phyloP scores from a whole-genome alignment of 2,329 filamentous ascomycete species.

The Phialophora chinensis region DNA sequence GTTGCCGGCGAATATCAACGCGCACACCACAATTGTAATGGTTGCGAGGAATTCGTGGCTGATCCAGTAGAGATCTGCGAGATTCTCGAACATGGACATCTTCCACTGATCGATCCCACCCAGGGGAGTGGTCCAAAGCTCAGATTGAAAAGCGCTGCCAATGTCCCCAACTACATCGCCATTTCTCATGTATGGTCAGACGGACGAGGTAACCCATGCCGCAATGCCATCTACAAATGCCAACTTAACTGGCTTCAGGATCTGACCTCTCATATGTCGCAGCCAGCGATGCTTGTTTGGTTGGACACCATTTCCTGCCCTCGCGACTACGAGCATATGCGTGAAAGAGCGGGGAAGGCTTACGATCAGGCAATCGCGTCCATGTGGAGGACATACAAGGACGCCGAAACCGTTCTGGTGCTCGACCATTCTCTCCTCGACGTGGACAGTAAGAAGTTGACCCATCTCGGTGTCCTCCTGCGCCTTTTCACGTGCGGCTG shows the following conservation, averaged over 20 bases:
- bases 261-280: not conserved
- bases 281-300: not conserved
- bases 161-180: slow-evolving; percentile 3
- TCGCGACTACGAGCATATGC: slow-evolving; percentile 10
- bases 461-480: not conserved
- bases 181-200: slow-evolving; percentile 21
- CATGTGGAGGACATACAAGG: slow-evolving; percentile 9
- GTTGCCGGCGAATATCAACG: slow-evolving; percentile 1
- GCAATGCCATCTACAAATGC: slow-evolving; percentile 13
- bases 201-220: slow-evolving; percentile 11
- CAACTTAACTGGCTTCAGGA: slow-evolving; percentile 9
- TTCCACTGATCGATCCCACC: slow-evolving; percentile 5
- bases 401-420: slow-evolving; percentile 9
- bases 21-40: slow-evolving; percentile 1
- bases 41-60: slow-evolving; percentile 4
- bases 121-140: slow-evolving; percentile 3
- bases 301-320: slow-evolving; percentile 10
- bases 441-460: not conserved
- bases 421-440: slow-evolving; percentile 12
- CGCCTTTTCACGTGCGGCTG: slow-evolving; percentile 5
- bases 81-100: slow-evolving; percentile 1
- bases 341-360: slow-evolving; percentile 4
- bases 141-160: slow-evolving; percentile 8
- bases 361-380: slow-evolving; percentile 8
- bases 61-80: slow-evolving; percentile 8